Base-by-base conservation (phyloP, 495 filamentous ascomycete species). In the Penicillium bovifimosum region DNA sequence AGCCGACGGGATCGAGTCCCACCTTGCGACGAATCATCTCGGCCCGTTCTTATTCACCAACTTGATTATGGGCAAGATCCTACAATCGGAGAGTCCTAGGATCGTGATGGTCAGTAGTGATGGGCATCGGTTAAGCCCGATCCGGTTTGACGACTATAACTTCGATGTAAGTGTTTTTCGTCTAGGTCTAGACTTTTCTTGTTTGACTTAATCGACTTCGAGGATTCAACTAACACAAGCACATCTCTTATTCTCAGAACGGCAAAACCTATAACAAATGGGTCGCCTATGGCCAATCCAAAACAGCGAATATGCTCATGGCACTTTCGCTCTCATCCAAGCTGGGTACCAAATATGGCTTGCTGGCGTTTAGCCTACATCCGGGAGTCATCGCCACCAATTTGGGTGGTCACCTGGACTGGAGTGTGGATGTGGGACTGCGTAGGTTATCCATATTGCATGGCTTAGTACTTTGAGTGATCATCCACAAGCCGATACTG, bases 21-120 rank as follows among this genome's bases (percentile, higher is more conserved):
- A 86, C 47, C 72, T 86, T 17, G 80, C 67, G 1, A 69, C 71
- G 1, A 82, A 80, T 62, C 75, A 84, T 58, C 52, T 86, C 6
- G 78, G 79, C 17, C 80, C 78, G 41, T 85, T 84, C 54, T 53
- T 85, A 5, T 69, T 85, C 20, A 81, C 80, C n/a, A 80, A 82
- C 47, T 60, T 75, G 58, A 59, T 86, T 36, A 71, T 82, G 54
- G 59, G 62, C 2, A 74, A 77, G 49, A 54, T 81, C 3, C 49
- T 76, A 27, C 56, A 36, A 26, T 50, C 59, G 1, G 14, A 43
- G 27, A 35, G 35, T 7, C 50, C 59, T 6, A 52, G 64, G 11
- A 55, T 74, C 0, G 63, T 71, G 3, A 66, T 58, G 10, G 60
- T 72, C 17, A 56, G 52, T 16, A 72, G 71, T 49, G 48, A 62